A percentile compares a stretch with the other conserved stretches of the same genome.
Conservation (phyloP, 768 basidiomycete genomes). For the Pleurotus giganteus region DNA sequence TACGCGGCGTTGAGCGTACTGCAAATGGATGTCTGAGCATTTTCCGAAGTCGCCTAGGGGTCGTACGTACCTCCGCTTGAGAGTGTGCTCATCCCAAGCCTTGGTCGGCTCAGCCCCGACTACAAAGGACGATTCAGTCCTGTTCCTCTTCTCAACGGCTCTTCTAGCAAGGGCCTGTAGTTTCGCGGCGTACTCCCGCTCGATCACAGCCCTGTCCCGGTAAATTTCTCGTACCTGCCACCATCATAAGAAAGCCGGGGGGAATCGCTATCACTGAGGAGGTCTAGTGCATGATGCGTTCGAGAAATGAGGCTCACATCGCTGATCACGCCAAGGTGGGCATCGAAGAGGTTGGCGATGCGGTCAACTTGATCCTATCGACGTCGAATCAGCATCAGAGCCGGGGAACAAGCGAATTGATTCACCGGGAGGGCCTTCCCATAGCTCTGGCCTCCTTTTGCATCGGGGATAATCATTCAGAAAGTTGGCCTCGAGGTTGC, state of each 20-base stretch:
- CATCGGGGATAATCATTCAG: not conserved
- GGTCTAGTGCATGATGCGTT: not conserved
- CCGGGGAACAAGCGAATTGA: conserved; percentile 11
- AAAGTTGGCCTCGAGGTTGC: too few relatives aligned
- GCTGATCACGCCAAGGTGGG: conserved; percentile 59
- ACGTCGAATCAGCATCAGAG: conserved; percentile 3
- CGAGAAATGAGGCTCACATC: conserved; percentile 50
- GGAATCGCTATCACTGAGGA: not conserved
- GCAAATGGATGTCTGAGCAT: conserved; percentile 8
- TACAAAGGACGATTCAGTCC: conserved; percentile 49
- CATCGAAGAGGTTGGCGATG: conserved; percentile 54
- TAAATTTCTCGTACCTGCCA: conserved; percentile 72
- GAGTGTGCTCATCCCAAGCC: conserved; percentile 46
- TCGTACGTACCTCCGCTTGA: conserved; percentile 52
- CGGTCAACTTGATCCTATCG: conserved; percentile 71
- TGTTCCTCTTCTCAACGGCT: conserved; percentile 68
- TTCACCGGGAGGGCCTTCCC: conserved; percentile 56
- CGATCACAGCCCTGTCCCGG: conserved; percentile 60
- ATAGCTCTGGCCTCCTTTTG: conserved; percentile 34
- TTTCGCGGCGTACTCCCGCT: conserved; percentile 78
- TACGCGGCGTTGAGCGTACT: conserved; percentile 79
- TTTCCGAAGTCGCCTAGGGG: conserved; percentile 11
- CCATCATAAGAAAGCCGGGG: not conserved
- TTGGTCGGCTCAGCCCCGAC: conserved; percentile 71
- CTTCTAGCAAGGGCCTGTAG: conserved; percentile 65